phyloP scores from a whole-genome alignment of 345 rosid species.

The Moringa oleifera region DNA sequence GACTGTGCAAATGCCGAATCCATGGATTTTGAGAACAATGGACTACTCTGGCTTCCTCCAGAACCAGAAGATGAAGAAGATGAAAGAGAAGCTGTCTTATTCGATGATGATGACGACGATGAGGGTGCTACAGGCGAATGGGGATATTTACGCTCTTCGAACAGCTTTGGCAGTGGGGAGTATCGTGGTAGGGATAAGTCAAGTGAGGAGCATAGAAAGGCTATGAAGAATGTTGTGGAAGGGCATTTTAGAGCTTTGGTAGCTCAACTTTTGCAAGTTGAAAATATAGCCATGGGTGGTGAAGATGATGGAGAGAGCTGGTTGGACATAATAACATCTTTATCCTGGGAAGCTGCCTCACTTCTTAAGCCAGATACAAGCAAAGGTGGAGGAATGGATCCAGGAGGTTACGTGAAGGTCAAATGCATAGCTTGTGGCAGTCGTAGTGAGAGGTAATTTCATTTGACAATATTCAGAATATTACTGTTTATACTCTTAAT shows the following conservation, averaged over 20 bases:
- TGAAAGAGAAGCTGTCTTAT: constrained; percentile 71
- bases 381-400: constrained; percentile 96
- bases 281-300: constrained; percentile 56
- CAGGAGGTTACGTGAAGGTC: constrained; percentile 94
- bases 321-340: constrained; percentile 83
- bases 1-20: constrained; percentile 54
- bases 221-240: constrained; percentile 78
- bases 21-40: constrained; percentile 85
- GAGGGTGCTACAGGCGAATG: constrained; percentile 70
- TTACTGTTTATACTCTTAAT: background rate
- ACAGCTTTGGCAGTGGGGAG: constrained; percentile 66
- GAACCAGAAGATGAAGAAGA: constrained; percentile 96
- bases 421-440: constrained; percentile 88
- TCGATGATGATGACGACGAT: constrained; percentile 63
- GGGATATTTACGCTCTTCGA: constrained; percentile 64
- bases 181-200: constrained; percentile 49
- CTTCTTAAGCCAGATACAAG: constrained; percentile 92
- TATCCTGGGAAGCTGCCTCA: constrained; percentile 97
- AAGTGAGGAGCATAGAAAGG: constrained; percentile 52
- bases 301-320: constrained; percentile 70
- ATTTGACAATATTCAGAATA: constrained; percentile 1
- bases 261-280: constrained; percentile 72
- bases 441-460: constrained; percentile 73
- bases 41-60: constrained; percentile 83
- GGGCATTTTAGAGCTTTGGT: constrained; percentile 90